A percentile compares a stretch with the other conserved stretches of the same genome.
phyloP scores from a whole-genome alignment of 148 eudicot species.

The Rhododendron williamsianum region DNA sequence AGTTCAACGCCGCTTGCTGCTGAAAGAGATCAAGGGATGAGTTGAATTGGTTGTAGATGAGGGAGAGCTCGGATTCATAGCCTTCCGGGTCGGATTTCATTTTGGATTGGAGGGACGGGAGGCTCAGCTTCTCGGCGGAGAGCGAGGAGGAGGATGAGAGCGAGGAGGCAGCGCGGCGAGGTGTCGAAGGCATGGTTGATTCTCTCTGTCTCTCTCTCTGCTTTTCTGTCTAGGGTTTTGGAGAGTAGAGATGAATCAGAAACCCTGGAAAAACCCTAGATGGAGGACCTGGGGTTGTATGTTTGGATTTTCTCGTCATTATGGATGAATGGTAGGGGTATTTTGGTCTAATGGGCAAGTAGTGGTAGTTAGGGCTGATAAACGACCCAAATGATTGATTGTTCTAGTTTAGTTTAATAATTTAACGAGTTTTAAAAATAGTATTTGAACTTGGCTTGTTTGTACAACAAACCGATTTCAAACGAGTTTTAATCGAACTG shows the following conservation, averaged over 20 bases:
- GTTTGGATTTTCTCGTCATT: too few relatives aligned
- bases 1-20: constrained; percentile 72
- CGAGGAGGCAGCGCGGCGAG: constrained; percentile 26
- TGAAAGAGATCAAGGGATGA: constrained; percentile 69
- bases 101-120: constrained; percentile 69
- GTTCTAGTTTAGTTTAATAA: too few relatives aligned
- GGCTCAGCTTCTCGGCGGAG: constrained; percentile 48
- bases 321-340: too few relatives aligned
- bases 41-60: constrained; percentile 63
- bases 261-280: constrained; percentile 13
- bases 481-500: too few relatives aligned
- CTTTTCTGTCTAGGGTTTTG: not conserved
- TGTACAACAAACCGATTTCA: too few relatives aligned
- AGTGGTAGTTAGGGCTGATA: too few relatives aligned
- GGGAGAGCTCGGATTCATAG: constrained; percentile 49
- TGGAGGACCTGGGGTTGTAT: too few relatives aligned
- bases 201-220: not conserved
- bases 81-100: constrained; percentile 92
- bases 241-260: not conserved
- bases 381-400: too few relatives aligned
- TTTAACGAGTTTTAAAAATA: too few relatives aligned
- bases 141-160: constrained; percentile 52
- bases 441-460: too few relatives aligned
- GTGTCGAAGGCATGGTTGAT: constrained; percentile 18
- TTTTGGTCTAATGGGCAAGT: too few relatives aligned